Evolutionary conservation across 768 basidiomycete species (phyloP).

Genomic region (Pleurotus salmoneostramineus): DNA sequence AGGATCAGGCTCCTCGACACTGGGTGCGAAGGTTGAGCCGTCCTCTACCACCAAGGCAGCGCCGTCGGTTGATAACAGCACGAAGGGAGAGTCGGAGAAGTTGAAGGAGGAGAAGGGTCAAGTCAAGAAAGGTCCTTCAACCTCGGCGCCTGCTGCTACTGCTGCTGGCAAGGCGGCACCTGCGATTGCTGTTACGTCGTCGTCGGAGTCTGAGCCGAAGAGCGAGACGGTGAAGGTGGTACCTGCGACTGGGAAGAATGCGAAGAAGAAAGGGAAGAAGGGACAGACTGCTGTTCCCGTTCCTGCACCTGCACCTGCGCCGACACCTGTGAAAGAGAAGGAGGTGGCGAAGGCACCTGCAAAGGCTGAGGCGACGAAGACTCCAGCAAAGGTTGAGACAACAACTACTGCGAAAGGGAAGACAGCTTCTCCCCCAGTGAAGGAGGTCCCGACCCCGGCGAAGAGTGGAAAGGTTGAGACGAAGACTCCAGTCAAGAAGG

Average conservation of each 20-base stretch:
- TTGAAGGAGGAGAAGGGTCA: neutral
- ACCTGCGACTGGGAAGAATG: neutral
- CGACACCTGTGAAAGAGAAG: no score
- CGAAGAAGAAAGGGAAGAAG: conserved; percentile 5
- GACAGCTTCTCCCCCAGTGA: neutral
- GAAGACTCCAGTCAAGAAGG: neutral
- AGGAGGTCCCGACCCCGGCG: neutral
- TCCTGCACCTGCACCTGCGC: neutral
- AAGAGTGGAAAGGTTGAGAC: neutral
- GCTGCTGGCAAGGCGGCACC: neutral
- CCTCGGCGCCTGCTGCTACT: neutral
- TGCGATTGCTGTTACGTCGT: neutral
- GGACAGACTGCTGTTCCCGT: neutral
- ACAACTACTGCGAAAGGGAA: no score
- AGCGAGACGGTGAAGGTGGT: neutral
- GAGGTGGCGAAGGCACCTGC: neutral
- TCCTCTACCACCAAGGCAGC: neutral
- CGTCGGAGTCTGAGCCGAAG: neutral
- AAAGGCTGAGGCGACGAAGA: neutral
- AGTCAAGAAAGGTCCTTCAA: neutral
- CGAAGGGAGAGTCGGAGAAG: neutral
- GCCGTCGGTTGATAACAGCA: neutral
- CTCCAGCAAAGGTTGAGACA: neutral
- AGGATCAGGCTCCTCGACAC: neutral
- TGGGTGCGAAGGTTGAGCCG: neutral